phyloP scores from a whole-genome alignment of 1,139 yeast species.

The Hyphopichia pseudoburtonii region DNA sequence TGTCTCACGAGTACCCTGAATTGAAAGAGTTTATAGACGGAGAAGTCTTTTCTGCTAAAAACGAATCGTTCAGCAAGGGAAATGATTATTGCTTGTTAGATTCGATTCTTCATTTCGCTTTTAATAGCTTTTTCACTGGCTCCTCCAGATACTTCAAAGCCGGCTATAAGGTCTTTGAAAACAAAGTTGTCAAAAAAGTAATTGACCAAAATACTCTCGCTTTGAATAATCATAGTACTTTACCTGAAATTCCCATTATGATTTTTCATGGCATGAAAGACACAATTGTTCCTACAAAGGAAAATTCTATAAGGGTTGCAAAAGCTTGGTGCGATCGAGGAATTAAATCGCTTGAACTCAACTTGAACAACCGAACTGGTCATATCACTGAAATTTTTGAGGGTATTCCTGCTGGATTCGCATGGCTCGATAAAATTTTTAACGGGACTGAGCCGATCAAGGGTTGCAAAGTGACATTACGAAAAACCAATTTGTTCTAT shows the following conservation, averaged over 20 bases:
- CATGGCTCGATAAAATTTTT: conserved; percentile 22
- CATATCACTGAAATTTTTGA: conserved; percentile 24
- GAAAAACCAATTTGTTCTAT: conserved; percentile 2
- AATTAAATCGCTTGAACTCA: conserved; percentile 28
- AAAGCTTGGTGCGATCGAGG: conserved; percentile 34
- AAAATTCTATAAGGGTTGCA: conserved; percentile 22
- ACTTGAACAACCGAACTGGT: conserved; percentile 24
- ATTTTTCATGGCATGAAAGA: conserved; percentile 34
- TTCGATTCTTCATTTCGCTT: conserved; percentile 12
- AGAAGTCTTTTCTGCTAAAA: conserved; percentile 12
- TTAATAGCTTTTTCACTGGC: conserved; percentile 16
- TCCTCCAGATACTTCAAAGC: conserved; percentile 13
- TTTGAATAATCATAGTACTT: conserved; percentile 11
- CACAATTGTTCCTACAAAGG: conserved; percentile 25
- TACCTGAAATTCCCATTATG: conserved; percentile 34
- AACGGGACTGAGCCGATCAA: conserved; percentile 22
- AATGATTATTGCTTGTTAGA: conserved; percentile 15
- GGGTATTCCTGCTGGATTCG: conserved; percentile 32
- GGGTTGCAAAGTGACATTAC: conserved; percentile 21
- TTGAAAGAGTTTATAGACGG: conserved; percentile 7
- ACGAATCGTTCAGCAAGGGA: conserved; percentile 13
- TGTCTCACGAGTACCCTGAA: conserved; percentile 27
- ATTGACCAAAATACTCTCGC: conserved; percentile 23
- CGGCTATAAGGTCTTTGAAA: conserved; percentile 16
- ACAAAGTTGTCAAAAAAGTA: conserved; percentile 13